Percentiles rank a stretch among this genome's conserved stretches.
Evolutionary conservation across 2,329 filamentous ascomycete species (phyloP).

Genomic region (Aciculosporium take): DNA sequence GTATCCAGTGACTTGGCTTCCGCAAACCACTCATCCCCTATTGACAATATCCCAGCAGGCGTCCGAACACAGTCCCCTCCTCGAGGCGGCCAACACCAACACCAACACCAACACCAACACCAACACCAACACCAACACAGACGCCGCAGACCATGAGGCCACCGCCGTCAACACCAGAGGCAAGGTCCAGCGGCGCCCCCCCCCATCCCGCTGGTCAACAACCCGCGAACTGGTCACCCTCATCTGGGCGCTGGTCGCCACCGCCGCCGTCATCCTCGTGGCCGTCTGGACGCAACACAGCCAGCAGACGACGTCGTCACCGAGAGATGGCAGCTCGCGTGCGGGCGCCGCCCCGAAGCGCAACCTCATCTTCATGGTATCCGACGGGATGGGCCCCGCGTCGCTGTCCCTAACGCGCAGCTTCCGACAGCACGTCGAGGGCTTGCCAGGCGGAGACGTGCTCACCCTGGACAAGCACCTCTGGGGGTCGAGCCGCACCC

Average conservation of each 20-base stretch:
- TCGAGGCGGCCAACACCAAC: neutral
- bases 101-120: slow-evolving; percentile 51
- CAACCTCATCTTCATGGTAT: slow-evolving; percentile 98
- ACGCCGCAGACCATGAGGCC: slow-evolving; percentile 50
- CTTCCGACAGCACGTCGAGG: slow-evolving; percentile 66
- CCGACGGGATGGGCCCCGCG: slow-evolving; percentile 94
- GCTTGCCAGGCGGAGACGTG: slow-evolving; percentile 58
- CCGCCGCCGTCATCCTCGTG: slow-evolving; percentile 4
- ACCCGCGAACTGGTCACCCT: slow-evolving; percentile 5
- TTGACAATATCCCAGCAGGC: neutral
- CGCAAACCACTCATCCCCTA: neutral
- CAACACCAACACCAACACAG: slow-evolving; percentile 58
- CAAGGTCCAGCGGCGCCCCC: no score
- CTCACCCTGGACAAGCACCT: slow-evolving; percentile 76
- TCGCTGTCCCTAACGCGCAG: slow-evolving; percentile 75
- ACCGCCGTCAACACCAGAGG: slow-evolving; percentile 73
- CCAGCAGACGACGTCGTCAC: slow-evolving; percentile 27
- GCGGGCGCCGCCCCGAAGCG: slow-evolving; percentile 65
- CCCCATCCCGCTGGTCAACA: slow-evolving; percentile 46
- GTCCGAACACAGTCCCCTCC: slow-evolving; percentile 5
- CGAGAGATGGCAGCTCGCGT: slow-evolving; percentile 21
- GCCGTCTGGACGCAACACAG: slow-evolving; percentile 59
- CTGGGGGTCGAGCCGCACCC: slow-evolving; percentile 78
- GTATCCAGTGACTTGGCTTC: neutral
- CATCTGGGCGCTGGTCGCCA: slow-evolving; percentile 4